Base-by-base conservation (phyloP, 305 asterid species). In the Nicotiana rustica region DNA sequence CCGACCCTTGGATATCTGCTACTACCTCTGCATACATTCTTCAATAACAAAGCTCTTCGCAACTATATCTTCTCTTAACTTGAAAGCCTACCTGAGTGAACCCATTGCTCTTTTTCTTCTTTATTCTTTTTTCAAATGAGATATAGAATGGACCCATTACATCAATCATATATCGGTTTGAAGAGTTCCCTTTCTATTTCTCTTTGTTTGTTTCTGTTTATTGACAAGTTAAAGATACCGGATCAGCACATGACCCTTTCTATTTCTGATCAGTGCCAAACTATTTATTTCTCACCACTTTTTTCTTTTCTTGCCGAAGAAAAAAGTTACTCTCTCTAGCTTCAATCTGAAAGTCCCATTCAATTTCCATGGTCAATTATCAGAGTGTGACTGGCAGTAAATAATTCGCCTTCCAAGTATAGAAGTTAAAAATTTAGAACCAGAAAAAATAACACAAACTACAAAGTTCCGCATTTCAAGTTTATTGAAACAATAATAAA, bases 1-100 rank as follows among this genome's bases (percentile, higher is more conserved):
- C 69, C 69, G 12, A 64, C n/a, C 69, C 68, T 25, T 64, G 38
- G 69, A 25, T 64, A 64, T 64, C n/a, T 64, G n/a, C 67, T 62
- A 21, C 67, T 19, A 21, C 52, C 52, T 3, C 17, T 21, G 7
- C 14, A 1, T 25, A 25, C 69, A 64, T 64, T 64, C 69, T 64
- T 64, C 15, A 25, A 25, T 25, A 25, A 15, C 69, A 25, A 64
- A 64, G 69, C 38, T 62, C 68, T 62, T 9, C 17, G 33, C 17
- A 21, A 62, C 68, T 62, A 13, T 21, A 62, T 62, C 36, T 3
- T 62, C 68, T 62, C 68, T 21, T 21, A 62, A 8, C 68, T 62
- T 62, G 36, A 62, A 62, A 62, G 36, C 17, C 17, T 21, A 62
- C 10, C 36, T 62, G 36, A 62, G 5, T 21, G 68, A 9, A 21